These are phyloP conservation scores for Scenedesmus sp. DNA, from an alignment of 163 green algal species.

Conservation along the genomic window DNA sequence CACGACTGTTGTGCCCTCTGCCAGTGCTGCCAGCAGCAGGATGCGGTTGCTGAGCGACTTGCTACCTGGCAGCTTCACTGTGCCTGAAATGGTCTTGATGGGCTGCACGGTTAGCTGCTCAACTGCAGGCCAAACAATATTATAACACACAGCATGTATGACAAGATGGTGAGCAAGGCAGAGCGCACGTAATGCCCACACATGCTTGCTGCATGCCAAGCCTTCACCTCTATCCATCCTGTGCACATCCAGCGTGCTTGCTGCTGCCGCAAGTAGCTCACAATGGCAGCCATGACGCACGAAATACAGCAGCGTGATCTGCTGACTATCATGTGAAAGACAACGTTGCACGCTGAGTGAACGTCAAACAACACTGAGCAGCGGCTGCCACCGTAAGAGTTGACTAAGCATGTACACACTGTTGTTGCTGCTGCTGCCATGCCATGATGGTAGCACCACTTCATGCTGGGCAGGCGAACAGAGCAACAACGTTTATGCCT, in stretches of 20 bases:
- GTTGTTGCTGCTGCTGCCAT: neutral
- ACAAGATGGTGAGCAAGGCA: neutral
- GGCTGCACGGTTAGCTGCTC: conserved; percentile 87
- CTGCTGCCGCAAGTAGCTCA: no score
- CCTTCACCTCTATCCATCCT: no score
- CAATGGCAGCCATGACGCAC: no score
- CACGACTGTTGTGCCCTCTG: conserved; percentile 92
- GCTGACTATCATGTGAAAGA: no score
- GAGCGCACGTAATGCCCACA: no score
- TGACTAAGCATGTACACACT: neutral
- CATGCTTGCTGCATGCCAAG: neutral
- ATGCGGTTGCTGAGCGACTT: conserved; percentile 98
- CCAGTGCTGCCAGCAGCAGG: conserved; percentile 96
- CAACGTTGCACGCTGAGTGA: neutral
- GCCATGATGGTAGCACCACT: neutral
- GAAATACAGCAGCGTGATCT: no score
- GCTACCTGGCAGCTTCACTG: conserved; percentile 94
- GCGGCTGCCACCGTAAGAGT: neutral
- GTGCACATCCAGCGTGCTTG: no score
- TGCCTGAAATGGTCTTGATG: conserved; percentile 88
- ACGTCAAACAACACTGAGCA: neutral
- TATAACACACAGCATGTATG: neutral
- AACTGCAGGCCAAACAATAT: conserved; percentile 52
- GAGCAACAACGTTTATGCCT: no score
- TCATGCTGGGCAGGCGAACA: neutral